Conservation (phyloP, 495 filamentous ascomycete genomes). For the Neurospora sp. region DNA sequence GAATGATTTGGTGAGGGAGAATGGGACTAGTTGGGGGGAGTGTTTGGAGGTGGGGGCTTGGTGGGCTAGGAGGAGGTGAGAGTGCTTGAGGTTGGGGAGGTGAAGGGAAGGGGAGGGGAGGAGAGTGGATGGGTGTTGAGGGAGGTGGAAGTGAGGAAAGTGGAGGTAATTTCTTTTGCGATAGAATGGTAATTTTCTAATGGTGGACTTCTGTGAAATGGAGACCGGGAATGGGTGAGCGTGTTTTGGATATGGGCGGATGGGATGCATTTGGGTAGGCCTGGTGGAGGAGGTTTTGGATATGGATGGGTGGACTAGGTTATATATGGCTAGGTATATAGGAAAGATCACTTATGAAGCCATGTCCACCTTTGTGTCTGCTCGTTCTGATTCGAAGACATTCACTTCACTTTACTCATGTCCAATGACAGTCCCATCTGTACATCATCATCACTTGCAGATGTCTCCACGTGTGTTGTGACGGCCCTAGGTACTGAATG, state of each 20-base stretch:
- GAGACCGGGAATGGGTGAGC: not conserved
- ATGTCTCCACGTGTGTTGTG: no score
- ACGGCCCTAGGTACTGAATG: no score
- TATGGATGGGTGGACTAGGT: not conserved
- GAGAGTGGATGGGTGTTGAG: not conserved
- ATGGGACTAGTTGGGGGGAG: conserved; percentile 73
- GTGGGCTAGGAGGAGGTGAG: conserved; percentile 66
- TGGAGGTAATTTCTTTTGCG: not conserved
- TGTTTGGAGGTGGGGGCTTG: conserved; percentile 91
- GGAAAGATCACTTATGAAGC: not conserved
- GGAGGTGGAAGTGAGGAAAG: not conserved
- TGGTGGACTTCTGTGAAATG: not conserved
- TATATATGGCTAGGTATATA: not conserved
- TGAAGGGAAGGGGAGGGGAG: not conserved
- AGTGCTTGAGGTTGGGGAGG: not conserved
- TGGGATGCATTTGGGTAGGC: not conserved
- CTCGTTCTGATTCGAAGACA: no score
- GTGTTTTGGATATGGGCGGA: not conserved
- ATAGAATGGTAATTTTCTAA: not conserved
- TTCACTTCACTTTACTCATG: no score
- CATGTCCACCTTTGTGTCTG: not conserved
- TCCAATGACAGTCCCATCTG: no score
- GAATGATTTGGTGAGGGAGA: conserved; percentile 67
- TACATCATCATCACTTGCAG: no score
- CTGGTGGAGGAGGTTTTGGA: not conserved